These are phyloP conservation scores for Teratosphaeria destructans DNA, from an alignment of 2,329 filamentous ascomycete genomes.

Conservation along the genomic window DNA sequence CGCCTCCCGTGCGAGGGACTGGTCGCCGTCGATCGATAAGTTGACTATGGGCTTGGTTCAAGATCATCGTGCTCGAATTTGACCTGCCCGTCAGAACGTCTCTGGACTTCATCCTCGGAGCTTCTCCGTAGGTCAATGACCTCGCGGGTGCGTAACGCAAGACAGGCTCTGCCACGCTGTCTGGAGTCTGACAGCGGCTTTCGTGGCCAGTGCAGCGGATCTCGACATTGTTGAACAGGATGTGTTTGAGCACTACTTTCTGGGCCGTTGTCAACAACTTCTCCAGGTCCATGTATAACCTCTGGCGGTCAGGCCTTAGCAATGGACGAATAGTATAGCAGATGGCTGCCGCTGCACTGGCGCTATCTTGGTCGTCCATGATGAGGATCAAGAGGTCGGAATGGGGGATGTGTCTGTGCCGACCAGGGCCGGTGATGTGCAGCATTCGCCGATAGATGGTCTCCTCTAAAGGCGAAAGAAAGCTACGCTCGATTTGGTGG, in stretches of 20 bases:
- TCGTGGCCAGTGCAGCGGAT: background rate
- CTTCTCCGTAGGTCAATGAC: background rate
- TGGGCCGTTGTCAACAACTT: conserved; percentile 1
- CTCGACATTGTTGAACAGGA: background rate
- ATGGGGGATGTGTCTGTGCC: background rate
- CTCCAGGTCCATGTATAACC: conserved; percentile 2
- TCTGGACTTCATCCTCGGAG: background rate
- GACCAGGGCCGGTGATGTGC: conserved; percentile 1
- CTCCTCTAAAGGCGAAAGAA: conserved; percentile 5
- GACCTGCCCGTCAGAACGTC: background rate
- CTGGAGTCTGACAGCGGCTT: background rate
- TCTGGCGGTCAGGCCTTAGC: background rate
- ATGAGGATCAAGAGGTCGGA: background rate
- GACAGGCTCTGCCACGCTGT: background rate
- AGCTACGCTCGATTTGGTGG: conserved; percentile 1
- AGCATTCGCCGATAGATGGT: background rate
- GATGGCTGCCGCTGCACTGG: background rate
- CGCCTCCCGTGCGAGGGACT: background rate
- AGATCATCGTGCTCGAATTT: background rate
- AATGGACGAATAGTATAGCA: background rate
- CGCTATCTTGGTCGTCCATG: conserved; percentile 2
- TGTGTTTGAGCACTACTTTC: background rate
- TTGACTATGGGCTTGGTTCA: background rate
- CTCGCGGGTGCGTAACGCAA: background rate
- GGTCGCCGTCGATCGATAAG: background rate